Conservation (phyloP, 352 stramenopile species). For the Blastocystis sp. region DNA sequence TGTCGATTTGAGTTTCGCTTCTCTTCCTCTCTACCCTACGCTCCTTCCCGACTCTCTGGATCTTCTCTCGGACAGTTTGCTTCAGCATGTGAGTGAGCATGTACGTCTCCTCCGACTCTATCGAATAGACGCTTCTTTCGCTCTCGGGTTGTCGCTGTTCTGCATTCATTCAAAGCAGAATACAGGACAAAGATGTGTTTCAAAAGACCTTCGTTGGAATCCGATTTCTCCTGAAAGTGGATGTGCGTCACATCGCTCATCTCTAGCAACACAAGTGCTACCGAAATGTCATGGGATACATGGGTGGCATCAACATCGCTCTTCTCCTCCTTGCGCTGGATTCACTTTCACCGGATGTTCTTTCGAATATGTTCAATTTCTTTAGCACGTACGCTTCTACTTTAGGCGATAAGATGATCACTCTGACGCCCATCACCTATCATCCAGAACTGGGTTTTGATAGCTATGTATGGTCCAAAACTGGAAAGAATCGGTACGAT, state of each 20-base stretch:
- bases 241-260: not conserved
- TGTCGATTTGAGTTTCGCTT: not conserved
- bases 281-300: not conserved
- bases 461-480: not conserved
- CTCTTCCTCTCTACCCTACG: not conserved
- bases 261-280: conserved; percentile 4
- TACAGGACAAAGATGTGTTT: not conserved
- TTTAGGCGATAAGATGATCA: not conserved
- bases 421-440: not conserved
- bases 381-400: not conserved
- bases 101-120: not conserved
- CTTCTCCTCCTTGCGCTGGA: not conserved
- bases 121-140: not conserved
- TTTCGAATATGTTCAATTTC: not conserved
- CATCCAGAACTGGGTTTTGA: conserved; percentile 3
- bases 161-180: not conserved
- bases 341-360: not conserved
- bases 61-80: not conserved
- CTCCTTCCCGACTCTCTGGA: not conserved
- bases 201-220: not conserved
- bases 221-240: not conserved
- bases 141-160: not conserved
- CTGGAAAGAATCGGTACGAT: not conserved
- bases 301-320: conserved; percentile 22
- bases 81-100: not conserved